Evolutionary conservation across 805 yeast genomes (phyloP).

Genomic region (Clavispora asparagi): DNA sequence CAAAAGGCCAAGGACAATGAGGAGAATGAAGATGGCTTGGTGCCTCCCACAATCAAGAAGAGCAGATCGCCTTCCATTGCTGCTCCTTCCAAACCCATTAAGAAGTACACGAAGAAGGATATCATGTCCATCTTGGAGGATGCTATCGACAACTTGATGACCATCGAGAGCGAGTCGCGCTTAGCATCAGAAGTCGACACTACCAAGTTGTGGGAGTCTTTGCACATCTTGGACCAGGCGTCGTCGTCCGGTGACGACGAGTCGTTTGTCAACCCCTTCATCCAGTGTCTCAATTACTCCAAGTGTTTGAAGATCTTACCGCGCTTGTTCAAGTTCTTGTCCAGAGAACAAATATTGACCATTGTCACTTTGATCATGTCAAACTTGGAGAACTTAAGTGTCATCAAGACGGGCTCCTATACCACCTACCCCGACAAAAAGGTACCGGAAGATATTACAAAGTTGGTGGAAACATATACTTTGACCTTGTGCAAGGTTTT

Average conservation of each 20-base stretch:
- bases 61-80: constrained; percentile 26
- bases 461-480: constrained; percentile 72
- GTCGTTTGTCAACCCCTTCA: constrained; percentile 65
- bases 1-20: constrained; percentile 31
- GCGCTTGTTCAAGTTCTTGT: constrained; percentile 78
- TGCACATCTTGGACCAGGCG: constrained; percentile 64
- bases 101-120: constrained; percentile 36
- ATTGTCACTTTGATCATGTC: constrained; percentile 74
- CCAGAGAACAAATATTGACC: constrained; percentile 70
- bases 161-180: constrained; percentile 62
- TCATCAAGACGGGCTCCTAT: constrained; percentile 75
- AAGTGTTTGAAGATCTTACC: constrained; percentile 88
- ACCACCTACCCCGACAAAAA: constrained; percentile 49
- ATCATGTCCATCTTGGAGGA: constrained; percentile 68
- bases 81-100: constrained; percentile 27
- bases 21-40: constrained; percentile 13
- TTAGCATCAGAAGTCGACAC: constrained; percentile 31
- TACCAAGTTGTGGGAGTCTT: constrained; percentile 64
- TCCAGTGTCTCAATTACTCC: constrained; percentile 75
- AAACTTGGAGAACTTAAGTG: constrained; percentile 72
- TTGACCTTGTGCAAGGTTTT: constrained; percentile 77
- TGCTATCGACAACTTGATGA: constrained; percentile 70
- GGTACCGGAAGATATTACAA: constrained; percentile 49
- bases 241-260: constrained; percentile 45
- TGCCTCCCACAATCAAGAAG: constrained; percentile 15